phyloP scores from a whole-genome alignment of 2,329 filamentous ascomycete species.

The Lachnellula suecica region DNA sequence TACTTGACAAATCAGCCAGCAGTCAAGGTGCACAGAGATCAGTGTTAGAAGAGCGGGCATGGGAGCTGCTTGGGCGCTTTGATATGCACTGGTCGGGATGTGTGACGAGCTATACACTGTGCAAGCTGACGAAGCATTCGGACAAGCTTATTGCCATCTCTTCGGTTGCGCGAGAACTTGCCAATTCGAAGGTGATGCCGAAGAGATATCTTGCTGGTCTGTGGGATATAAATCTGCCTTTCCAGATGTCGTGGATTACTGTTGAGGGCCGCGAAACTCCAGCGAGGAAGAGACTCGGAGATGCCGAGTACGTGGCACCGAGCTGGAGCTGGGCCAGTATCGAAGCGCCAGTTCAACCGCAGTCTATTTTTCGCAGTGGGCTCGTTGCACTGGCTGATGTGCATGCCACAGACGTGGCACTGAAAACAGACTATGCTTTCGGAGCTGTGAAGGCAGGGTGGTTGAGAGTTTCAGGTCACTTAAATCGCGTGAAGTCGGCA shows the following conservation, averaged over 20 bases:
- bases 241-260: background rate
- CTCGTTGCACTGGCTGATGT: background rate
- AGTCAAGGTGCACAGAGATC: background rate
- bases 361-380: background rate
- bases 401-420: background rate
- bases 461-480: background rate
- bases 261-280: background rate
- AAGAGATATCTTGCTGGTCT: background rate
- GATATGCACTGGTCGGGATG: background rate
- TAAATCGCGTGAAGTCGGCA: background rate
- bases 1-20: background rate
- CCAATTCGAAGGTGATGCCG: background rate
- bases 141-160: background rate
- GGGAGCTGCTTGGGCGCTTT: background rate
- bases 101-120: background rate
- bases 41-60: background rate
- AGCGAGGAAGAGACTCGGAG: background rate
- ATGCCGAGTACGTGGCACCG: background rate
- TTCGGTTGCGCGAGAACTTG: background rate
- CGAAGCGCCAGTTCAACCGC: background rate
- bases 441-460: background rate
- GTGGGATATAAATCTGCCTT: background rate
- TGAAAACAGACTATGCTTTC: background rate
- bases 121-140: background rate
- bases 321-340: background rate